A percentile compares a stretch with the other conserved stretches of the same genome.
phyloP scores from a whole-genome alignment of 306 rosid genomes.

The Hippophae gyantsensis region DNA sequence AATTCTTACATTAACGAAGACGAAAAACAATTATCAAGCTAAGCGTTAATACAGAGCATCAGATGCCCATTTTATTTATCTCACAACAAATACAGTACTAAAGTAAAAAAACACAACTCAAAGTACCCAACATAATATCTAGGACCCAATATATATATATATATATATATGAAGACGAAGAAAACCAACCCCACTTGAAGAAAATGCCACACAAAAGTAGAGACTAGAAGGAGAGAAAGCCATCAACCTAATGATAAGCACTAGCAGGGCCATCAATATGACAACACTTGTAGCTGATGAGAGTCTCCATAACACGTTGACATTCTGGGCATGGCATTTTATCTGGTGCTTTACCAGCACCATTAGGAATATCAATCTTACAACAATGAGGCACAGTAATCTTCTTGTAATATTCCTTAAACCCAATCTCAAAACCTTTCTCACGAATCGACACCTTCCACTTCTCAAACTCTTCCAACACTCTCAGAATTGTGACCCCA shows the following conservation, averaged over 20 bases:
- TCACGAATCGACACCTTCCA: conserved; percentile 18
- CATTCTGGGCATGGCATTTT: conserved; percentile 40
- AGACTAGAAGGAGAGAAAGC: background rate
- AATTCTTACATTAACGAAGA: no score
- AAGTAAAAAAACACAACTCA: no score
- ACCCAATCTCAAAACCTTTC: conserved; percentile 17
- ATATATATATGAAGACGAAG: no score
- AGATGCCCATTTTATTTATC: no score
- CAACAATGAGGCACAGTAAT: conserved; percentile 3
- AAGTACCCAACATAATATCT: no score
- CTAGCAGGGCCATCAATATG: conserved; percentile 15
- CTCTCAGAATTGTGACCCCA: conserved; percentile 22
- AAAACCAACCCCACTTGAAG: no score
- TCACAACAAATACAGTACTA: no score
- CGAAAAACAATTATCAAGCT: no score
- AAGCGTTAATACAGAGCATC: no score
- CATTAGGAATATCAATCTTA: conserved; percentile 17
- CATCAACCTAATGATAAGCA: background rate
- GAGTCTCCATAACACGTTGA: conserved; percentile 34
- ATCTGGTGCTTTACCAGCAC: conserved; percentile 33
- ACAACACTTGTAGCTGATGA: conserved; percentile 44
- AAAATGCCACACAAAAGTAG: no score
- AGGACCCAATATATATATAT: no score
- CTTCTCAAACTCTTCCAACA: conserved; percentile 26
- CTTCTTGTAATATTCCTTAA: conserved; percentile 6